phyloP scores from a whole-genome alignment of 2,329 filamentous ascomycete species.

The Apiospora aurea region DNA sequence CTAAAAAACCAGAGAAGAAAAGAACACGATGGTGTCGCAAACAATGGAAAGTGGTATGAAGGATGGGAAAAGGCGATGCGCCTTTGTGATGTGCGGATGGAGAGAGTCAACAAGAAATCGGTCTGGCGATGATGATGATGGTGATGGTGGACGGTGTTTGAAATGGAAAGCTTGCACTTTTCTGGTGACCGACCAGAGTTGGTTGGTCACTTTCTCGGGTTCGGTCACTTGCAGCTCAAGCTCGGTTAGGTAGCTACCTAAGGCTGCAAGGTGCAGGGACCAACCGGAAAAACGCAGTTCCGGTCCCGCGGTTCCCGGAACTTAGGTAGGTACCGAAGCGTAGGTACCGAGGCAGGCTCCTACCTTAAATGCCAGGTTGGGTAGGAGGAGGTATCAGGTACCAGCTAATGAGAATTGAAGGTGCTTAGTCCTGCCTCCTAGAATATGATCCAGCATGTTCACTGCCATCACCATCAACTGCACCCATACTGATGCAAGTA shows the following conservation, averaged over 20 bases:
- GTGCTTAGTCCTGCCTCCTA: too few species aligned
- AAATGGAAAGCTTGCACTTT: constrained; percentile 14
- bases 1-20: constrained; percentile 9
- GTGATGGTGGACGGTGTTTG: background rate
- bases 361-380: too few species aligned
- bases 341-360: too few species aligned
- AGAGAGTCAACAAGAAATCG: constrained; percentile 4
- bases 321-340: too few species aligned
- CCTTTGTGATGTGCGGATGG: constrained; percentile 2
- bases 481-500: too few species aligned
- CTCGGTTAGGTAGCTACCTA: background rate
- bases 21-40: constrained; percentile 8
- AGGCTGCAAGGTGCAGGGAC: background rate
- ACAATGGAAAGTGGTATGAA: background rate
- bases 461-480: too few species aligned
- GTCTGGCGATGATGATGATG: background rate
- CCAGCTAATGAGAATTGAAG: too few species aligned
- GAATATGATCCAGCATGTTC: too few species aligned
- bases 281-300: background rate
- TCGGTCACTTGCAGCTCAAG: constrained; percentile 10
- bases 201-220: constrained; percentile 15
- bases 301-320: background rate
- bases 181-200: constrained; percentile 10
- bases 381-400: too few species aligned
- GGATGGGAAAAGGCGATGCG: background rate